Evolutionary conservation across 2,329 filamentous ascomycete species (phyloP), one percentile per base, ranked within the genome.

Genomic region (Phaeosphaeria sp.): DNA sequence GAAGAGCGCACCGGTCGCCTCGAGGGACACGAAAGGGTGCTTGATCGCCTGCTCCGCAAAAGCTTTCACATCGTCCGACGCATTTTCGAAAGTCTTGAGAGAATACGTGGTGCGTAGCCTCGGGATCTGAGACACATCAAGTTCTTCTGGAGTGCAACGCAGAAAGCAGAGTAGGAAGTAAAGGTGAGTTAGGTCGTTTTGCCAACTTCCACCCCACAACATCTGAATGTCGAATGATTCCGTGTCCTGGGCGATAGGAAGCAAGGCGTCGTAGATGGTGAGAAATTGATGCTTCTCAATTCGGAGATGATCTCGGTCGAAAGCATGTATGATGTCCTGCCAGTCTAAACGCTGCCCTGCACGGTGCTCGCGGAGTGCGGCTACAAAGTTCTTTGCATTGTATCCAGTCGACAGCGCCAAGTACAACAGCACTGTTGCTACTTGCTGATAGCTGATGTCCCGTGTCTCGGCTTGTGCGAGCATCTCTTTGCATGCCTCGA

Each of bases 121-220:
- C 0, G 93, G 94, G 57, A 98, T 95, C 36, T 90, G 90, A 13
- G 89, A 90, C 2, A 92, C 90, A 74, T 98, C 93, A 23, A 97
- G 84, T 68, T 93, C 87, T 25, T 91, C 86, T 0, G 89, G 85
- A 13, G 85, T 86, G 55, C 93, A 85, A 3, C 90, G 91, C 21
- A 94, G 84, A 74, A 94, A 97, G 18, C 93, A 93, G 62, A 90
- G 90, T 53, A 98, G 87, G 74, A 98, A 97, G n/a, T 93, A 96
- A 36, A 99, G 81, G 64, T 98, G 94, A 0, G 95, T 92, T 61
- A 96, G 89, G 15, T 90, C 86, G 65, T 96, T 87, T 61, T 89
- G 87, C 94, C 96, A 99, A 60, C 87, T 69, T 7, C 93, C 93
- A 57, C 93, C 93, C 93, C 95, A 98, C 21, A 99, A 82, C 41